phyloP scores from a whole-genome alignment of 805 yeast species.

The Myxozyma neglecta region DNA sequence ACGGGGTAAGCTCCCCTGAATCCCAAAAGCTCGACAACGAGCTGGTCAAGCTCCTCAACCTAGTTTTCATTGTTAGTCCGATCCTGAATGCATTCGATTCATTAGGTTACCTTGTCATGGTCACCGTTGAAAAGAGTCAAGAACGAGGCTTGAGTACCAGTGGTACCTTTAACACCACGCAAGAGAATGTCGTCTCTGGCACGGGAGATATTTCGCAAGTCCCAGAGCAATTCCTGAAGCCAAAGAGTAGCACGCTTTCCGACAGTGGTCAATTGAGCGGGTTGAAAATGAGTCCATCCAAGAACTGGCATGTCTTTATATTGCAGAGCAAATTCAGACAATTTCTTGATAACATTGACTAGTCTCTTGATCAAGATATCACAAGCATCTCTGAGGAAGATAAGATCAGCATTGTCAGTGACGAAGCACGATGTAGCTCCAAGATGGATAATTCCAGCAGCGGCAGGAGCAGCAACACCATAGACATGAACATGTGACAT shows the following conservation, averaged over 20 bases:
- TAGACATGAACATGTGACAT: constrained; percentile 98
- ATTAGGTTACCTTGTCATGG: constrained; percentile 63
- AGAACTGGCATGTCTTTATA: constrained; percentile 94
- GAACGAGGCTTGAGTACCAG: constrained; percentile 98
- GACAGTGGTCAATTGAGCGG: constrained; percentile 97
- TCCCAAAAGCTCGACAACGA: constrained; percentile 89
- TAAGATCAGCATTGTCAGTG: constrained; percentile 96
- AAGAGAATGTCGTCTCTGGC: constrained; percentile 95
- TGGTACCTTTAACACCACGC: constrained; percentile 98
- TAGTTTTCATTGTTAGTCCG: neutral
- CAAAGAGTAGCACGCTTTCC: constrained; percentile 98
- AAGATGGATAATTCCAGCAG: constrained; percentile 95
- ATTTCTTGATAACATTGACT: constrained; percentile 91
- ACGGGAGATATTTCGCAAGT: constrained; percentile 89
- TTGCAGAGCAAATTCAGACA: constrained; percentile 81
- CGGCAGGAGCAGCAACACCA: constrained; percentile 89
- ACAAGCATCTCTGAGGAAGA: constrained; percentile 92
- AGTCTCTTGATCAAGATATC: constrained; percentile 91
- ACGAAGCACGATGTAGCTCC: constrained; percentile 99
- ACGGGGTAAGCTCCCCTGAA: constrained; percentile 95
- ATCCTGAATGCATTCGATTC: neutral
- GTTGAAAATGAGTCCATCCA: constrained; percentile 99
- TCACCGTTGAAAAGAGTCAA: constrained; percentile 92
- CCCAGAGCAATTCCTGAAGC: constrained; percentile 98
- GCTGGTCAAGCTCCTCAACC: constrained; percentile 87